Conservation (phyloP, 2,329 filamentous ascomycete genomes). For the Penicillium corylophilum region DNA sequence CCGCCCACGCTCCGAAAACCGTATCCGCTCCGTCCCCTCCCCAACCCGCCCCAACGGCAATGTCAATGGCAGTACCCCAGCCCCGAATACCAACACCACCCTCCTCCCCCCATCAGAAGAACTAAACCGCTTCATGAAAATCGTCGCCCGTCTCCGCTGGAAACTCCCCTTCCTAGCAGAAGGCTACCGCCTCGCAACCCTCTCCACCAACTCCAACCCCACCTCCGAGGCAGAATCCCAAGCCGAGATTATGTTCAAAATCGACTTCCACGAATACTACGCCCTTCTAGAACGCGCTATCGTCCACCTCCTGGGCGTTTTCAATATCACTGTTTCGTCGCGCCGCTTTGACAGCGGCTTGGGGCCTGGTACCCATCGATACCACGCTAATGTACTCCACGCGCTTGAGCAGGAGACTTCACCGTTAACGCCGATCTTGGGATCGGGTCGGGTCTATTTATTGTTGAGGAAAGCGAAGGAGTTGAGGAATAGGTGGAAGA, state of each 20-base stretch:
- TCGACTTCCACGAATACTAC: constrained; percentile 77
- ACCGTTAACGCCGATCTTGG: constrained; percentile 58
- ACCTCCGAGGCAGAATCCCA: constrained; percentile 23
- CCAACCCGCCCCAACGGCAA: background rate
- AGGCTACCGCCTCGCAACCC: constrained; percentile 55
- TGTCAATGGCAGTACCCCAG: background rate
- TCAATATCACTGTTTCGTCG: constrained; percentile 55
- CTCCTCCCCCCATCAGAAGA: constrained; percentile 40
- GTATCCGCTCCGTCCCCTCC: background rate
- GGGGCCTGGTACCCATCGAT: too few relatives aligned
- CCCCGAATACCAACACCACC: constrained; percentile 1
- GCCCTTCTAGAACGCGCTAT: constrained; percentile 69
- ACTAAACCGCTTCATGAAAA: constrained; percentile 59
- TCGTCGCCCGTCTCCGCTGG: constrained; percentile 62
- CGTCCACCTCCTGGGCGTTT: constrained; percentile 65
- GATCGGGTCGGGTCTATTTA: constrained; percentile 54
- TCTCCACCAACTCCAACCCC: constrained; percentile 25
- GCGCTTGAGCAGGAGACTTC: constrained; percentile 59
- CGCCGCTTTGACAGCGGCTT: too few relatives aligned
- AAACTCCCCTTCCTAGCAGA: constrained; percentile 61
- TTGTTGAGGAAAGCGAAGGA: constrained; percentile 67
- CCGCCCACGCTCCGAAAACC: constrained; percentile 8
- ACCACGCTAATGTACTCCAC: constrained; percentile 68
- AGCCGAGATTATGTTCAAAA: constrained; percentile 69
- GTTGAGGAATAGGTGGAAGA: constrained; percentile 71